Base-by-base conservation (phyloP, 768 basidiomycete species). In the Pisolithus orientalis region DNA sequence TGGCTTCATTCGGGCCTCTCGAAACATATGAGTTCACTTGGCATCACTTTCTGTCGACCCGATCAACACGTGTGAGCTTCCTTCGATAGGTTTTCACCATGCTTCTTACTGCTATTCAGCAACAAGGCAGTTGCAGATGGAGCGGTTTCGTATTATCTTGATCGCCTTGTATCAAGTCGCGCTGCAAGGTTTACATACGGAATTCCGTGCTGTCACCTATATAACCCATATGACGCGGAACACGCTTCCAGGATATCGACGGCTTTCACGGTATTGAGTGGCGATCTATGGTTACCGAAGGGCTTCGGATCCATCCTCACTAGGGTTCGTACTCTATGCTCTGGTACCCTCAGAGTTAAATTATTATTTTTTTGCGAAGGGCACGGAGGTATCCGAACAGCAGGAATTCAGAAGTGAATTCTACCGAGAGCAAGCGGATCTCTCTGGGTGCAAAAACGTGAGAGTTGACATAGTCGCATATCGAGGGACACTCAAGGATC, bases 91-190 rank as follows among this genome's bases (percentile, higher is more conserved):
- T 16, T 13, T 34, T 3, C 32, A 4, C 9, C 7, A 9, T 32
- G 6, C 6, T 8, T 51, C n/a, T 43, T 6, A 37, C 17, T 9
- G 17, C 29, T 14, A 14, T 7, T 17, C 16, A 75, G 74, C 3
- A 68, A 66, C 49, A 79, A 70, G 65, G 80, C 77, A 0, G 77
- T 80, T 11, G 76, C 80, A 1, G 76, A 80, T 55, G 79, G 80
- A 0, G 76, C 70, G 0, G 59, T 70, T 6, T 66, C 62, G 8
- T 72, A 58, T 53, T 67, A 65, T 38, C 45, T 80, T 2, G 75
- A 80, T 40, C 74, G 73, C 53, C 71, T 72, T 14, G 78, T 80
- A 10, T 65, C 70, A 0, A 65, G 66, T 9, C 71, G 78, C 32
- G 65, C 77, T 0, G 67, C 77, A 7, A 73, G 68, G 48, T 57